Conservation (phyloP, 805 yeast species). For the Yarrowia porcina region DNA sequence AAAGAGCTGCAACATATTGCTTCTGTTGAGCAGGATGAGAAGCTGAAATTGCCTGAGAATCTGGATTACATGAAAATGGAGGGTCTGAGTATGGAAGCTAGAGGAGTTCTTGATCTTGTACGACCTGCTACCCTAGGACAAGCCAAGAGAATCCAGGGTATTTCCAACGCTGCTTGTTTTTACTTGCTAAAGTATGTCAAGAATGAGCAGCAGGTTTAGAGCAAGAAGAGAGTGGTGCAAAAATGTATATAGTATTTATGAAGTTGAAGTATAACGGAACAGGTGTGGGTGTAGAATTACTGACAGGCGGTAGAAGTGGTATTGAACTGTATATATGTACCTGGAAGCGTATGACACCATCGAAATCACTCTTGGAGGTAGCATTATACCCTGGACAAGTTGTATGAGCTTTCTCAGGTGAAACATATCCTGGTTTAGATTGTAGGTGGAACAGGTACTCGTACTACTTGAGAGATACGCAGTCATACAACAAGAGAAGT, state of each 20-base stretch:
- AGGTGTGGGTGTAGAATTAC: too few species aligned
- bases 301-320: too few species aligned
- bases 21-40: slow-evolving; percentile 84
- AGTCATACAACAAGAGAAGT: too few species aligned
- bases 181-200: slow-evolving; percentile 53
- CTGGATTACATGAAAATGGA: slow-evolving; percentile 58
- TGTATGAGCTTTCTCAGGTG: too few species aligned
- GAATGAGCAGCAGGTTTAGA: slow-evolving; percentile 1
- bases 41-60: slow-evolving; percentile 62
- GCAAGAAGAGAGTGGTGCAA: neutral
- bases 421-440: too few species aligned
- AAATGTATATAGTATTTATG: neutral
- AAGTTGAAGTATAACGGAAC: neutral
- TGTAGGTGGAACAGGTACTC: too few species aligned
- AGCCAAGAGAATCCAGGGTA: slow-evolving; percentile 90
- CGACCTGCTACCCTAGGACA: slow-evolving; percentile 92
- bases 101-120: slow-evolving; percentile 61
- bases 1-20: slow-evolving; percentile 67
- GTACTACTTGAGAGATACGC: too few species aligned
- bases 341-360: too few species aligned
- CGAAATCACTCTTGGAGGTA: too few species aligned
- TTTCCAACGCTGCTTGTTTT: slow-evolving; percentile 88
- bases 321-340: too few species aligned
- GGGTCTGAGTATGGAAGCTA: slow-evolving; percentile 74
- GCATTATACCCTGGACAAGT: too few species aligned